Percentiles rank a stretch among this genome's conserved stretches.
Evolutionary conservation across 306 rosid genomes (phyloP).

Genomic region (Datisca glomerata): DNA sequence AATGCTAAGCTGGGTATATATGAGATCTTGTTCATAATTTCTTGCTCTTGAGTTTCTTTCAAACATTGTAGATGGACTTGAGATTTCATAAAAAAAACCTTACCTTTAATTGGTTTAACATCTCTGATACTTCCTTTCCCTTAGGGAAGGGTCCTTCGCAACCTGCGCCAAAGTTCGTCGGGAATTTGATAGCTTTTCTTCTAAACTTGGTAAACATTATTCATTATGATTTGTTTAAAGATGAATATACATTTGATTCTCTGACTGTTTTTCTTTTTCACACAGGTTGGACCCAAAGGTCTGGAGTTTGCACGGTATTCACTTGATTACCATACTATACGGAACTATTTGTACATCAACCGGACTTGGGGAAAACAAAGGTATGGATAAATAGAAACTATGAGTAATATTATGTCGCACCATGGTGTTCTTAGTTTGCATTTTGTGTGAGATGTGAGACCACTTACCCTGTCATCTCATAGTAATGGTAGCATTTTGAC

Average conservation of each 20-base stretch:
- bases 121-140: constrained; percentile 6
- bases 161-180: constrained; percentile 82
- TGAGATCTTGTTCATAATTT: constrained; percentile 4
- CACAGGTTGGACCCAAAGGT: constrained; percentile 87
- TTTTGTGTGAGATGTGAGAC: no score
- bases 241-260: neutral
- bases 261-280: constrained; percentile 10
- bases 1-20: constrained; percentile 72
- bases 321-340: constrained; percentile 90
- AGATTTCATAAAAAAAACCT: neutral
- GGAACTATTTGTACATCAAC: constrained; percentile 66
- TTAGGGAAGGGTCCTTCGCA: constrained; percentile 82
- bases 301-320: constrained; percentile 93
- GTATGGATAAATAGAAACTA: no score
- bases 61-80: neutral
- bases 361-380: constrained; percentile 88
- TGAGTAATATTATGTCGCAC: no score
- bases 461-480: no score
- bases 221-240: neutral
- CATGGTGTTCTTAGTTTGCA: no score
- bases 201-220: constrained; percentile 63
- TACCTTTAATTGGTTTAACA: neutral
- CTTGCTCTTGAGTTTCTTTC: neutral
- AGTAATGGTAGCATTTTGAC: no score
- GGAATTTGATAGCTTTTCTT: constrained; percentile 72